Conservation (phyloP, 2,329 filamentous ascomycete species). For the Phialemoniopsis sp. region DNA sequence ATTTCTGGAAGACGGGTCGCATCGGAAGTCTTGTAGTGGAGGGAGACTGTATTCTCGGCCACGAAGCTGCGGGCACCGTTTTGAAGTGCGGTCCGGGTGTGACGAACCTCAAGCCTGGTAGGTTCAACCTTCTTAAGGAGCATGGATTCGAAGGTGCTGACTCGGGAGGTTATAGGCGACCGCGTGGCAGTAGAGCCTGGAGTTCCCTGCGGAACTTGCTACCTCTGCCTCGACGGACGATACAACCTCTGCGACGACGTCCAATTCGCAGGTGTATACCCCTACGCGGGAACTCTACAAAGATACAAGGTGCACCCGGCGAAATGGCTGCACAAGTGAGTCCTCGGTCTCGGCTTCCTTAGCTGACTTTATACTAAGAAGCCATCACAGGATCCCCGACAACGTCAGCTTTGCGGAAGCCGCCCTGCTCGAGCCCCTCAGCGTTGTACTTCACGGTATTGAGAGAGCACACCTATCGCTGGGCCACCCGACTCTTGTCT, state of each 20-base stretch:
- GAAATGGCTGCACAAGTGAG: constrained; percentile 50
- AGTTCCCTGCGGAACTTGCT: constrained; percentile 58
- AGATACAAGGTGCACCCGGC: constrained; percentile 59
- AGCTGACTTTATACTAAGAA: neutral
- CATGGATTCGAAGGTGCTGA: neutral
- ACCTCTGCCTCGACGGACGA: constrained; percentile 53
- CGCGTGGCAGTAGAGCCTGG: constrained; percentile 64
- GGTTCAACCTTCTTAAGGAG: too few relatives aligned
- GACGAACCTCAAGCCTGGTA: constrained; percentile 41
- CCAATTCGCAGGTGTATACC: constrained; percentile 57
- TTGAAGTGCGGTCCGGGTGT: constrained; percentile 53
- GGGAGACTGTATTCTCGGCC: constrained; percentile 61
- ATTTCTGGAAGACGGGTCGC: constrained; percentile 62
- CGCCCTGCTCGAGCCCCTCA: constrained; percentile 61
- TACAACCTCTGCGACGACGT: constrained; percentile 63
- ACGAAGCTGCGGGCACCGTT: constrained; percentile 60
- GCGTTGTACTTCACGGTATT: constrained; percentile 60
- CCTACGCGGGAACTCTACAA: constrained; percentile 56
- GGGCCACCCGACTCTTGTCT: constrained; percentile 52
- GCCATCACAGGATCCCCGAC: constrained; percentile 38
- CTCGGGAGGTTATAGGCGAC: constrained; percentile 39
- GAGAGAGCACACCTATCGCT: constrained; percentile 46
- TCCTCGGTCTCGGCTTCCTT: neutral
- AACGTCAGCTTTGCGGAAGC: constrained; percentile 53
- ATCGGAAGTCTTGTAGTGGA: constrained; percentile 61